These are phyloP conservation scores for Ochetophila trinervis DNA, from an alignment of 306 rosid species.

Conservation along the genomic window DNA sequence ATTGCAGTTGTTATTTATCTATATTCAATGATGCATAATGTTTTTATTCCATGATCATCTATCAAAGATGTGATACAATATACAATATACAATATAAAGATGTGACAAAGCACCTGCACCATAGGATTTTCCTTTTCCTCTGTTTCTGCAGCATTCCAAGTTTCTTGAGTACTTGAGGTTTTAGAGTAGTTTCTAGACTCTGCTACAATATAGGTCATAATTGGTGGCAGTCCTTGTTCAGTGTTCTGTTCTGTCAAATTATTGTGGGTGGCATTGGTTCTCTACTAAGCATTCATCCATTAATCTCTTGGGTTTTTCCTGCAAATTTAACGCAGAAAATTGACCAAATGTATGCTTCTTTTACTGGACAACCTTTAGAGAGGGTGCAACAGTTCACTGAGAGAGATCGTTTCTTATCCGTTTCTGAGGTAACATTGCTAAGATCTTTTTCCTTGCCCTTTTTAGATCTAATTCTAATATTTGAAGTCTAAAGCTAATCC, in stretches of 20 bases:
- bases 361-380: constrained; percentile 86
- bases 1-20: too few relatives aligned
- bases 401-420: constrained; percentile 85
- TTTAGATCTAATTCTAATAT: background rate
- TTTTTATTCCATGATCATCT: background rate
- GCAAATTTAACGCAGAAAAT: constrained; percentile 61
- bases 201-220: background rate
- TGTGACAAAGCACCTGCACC: background rate
- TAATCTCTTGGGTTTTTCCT: constrained; percentile 15
- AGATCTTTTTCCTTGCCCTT: background rate
- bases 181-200: background rate
- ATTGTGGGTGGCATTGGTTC: background rate
- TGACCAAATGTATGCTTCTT: constrained; percentile 80
- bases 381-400: constrained; percentile 88
- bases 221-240: constrained; percentile 2
- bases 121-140: background rate
- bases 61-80: background rate
- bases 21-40: too few relatives aligned
- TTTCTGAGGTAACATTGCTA: constrained; percentile 61
- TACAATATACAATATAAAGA: too few relatives aligned
- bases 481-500: background rate
- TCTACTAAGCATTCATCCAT: constrained; percentile 5
- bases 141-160: background rate
- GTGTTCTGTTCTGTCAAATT: constrained; percentile 14
- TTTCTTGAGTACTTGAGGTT: background rate